phyloP scores from a whole-genome alignment of 2,329 filamentous ascomycete species.

The Colletotrichum sp. region DNA sequence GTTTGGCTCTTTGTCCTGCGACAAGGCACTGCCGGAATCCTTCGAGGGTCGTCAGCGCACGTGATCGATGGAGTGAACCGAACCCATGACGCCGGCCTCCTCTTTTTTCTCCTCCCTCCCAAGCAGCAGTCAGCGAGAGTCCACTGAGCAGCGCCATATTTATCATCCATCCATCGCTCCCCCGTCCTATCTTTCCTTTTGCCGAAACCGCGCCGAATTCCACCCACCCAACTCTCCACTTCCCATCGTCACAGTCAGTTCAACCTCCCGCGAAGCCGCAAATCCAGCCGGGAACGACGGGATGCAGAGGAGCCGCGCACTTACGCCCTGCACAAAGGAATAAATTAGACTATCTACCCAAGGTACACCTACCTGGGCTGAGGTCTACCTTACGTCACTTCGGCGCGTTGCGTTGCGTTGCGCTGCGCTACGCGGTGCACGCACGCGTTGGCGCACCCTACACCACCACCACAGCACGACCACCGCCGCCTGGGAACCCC shows the following conservation, averaged over 20 bases:
- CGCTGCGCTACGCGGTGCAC: not conserved
- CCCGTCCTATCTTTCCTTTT: not conserved
- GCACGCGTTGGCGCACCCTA: constrained; percentile 6
- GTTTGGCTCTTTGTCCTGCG: not conserved
- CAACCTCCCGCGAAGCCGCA: not conserved
- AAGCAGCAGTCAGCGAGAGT: not conserved
- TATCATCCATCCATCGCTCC: not conserved
- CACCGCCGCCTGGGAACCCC: not conserved
- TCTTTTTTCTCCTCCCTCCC: not conserved
- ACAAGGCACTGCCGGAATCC: not conserved
- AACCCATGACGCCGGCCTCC: not conserved
- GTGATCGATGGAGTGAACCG: not conserved
- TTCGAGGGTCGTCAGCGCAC: not conserved
- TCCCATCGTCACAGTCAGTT: constrained; percentile 2
- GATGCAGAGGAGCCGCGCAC: not conserved
- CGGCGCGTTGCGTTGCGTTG: not conserved
- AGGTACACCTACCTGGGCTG: not conserved
- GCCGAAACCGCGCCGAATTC: constrained; percentile 20
- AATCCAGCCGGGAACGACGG: not conserved
- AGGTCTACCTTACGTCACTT: not conserved
- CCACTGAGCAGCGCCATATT: not conserved
- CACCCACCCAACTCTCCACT: not conserved
- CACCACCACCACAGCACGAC: not conserved
- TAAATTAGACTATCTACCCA: not conserved
- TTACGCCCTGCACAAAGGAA: not conserved